Base-by-base conservation (phyloP, 192 early-diverging fungal species). In the Mycoemilia scoparia region DNA sequence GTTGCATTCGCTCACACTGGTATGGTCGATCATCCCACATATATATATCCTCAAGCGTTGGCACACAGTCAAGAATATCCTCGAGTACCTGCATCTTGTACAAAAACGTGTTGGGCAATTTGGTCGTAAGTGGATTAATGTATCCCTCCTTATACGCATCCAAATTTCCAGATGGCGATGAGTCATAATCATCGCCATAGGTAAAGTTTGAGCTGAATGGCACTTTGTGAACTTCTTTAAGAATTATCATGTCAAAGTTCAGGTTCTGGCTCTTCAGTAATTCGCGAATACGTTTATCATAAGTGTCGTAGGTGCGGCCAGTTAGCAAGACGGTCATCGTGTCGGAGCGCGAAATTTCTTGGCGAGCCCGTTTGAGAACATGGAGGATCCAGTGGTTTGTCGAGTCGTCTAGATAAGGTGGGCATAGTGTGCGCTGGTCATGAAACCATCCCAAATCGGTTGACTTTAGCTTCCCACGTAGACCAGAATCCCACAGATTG, bases 371-470 rank as follows among this genome's bases (percentile, higher is more conserved):
- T 21, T 13, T 3, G 15, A 43, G 51, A 13, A 50, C 44, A 12
- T 38, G 25, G 7, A 22, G 12, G 17, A 51, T 46, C 53, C 54
- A 65, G 34, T 61, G 51, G 12, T 21, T 23, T 19, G 32, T 28
- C 7, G 38, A 49, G 32, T 60, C 50, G 27, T 54, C 32, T 8
- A 65, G 31, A 14, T 51, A 62, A 10, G 57, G 59, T 22, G 38
- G 29, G 25, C 65, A 62, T 7, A 75, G 57, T 8, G 67, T 71
- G 4, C 67, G 60, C 2, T 53, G 27, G 45, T 75, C 69, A 12
- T 71, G 69, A 50, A 62, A 75, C 72, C 72, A 75, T 0, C 72
- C 72, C 2, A 67, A 39, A n/a, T 65, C 58, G 13, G 61, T 60
- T 39, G 59, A 60, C 16, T 46, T 63, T 24, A 75, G 38, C 44